A percentile compares a stretch with the other conserved stretches of the same genome.
Conservation (phyloP, 352 stramenopile genomes). For the Pythium phragmiticola region DNA sequence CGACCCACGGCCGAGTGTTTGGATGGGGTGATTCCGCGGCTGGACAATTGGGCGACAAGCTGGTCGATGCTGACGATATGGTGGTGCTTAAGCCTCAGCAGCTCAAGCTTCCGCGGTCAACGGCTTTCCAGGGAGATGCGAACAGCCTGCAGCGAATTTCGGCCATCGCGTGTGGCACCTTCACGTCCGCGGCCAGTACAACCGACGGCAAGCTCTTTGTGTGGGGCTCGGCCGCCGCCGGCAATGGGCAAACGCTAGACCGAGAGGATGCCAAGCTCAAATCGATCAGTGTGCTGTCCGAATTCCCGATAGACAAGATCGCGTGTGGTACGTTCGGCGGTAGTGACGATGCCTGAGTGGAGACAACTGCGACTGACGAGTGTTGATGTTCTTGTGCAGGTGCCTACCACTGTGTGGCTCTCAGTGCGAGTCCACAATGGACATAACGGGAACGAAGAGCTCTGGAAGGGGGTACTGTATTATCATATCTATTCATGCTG, state of each 20-base stretch:
- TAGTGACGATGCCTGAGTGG: neutral
- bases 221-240: conserved; percentile 72
- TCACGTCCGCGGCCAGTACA: conserved; percentile 55
- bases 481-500: neutral
- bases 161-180: conserved; percentile 57
- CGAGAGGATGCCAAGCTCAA: conserved; percentile 52
- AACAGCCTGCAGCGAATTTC: conserved; percentile 32
- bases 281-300: conserved; percentile 35
- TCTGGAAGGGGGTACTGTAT: neutral
- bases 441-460: neutral
- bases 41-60: conserved; percentile 59
- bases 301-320: conserved; percentile 55
- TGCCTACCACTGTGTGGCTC: conserved; percentile 60
- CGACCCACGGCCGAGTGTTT: conserved; percentile 51
- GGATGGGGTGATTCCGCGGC: conserved; percentile 78
- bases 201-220: conserved; percentile 58
- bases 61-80: conserved; percentile 49
- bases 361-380: neutral
- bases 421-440: conserved; percentile 31
- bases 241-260: conserved; percentile 58
- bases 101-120: conserved; percentile 34
- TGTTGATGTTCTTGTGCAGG: conserved; percentile 29
- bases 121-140: conserved; percentile 17
- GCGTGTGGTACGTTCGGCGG: conserved; percentile 46
- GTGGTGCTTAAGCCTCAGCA: conserved; percentile 50